These are phyloP conservation scores for Diaporthe citri DNA, from an alignment of 2,329 filamentous ascomycete species.

Conservation along the genomic window DNA sequence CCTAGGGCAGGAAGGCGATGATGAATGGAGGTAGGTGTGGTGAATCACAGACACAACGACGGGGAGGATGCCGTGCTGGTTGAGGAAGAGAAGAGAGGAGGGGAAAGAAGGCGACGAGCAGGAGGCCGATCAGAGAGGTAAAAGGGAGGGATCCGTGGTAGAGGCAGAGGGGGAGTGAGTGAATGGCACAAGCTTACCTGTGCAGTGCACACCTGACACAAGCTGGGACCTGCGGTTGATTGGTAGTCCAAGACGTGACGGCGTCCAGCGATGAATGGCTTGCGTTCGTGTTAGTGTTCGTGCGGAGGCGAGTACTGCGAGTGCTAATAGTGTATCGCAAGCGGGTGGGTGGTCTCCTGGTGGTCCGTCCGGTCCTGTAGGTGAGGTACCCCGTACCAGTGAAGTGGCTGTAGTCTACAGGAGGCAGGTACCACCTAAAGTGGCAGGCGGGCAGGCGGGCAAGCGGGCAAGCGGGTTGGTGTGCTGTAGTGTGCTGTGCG, in stretches of 20 bases:
- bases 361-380: slow-evolving; percentile 5
- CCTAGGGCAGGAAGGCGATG: slow-evolving; percentile 12
- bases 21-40: slow-evolving; percentile 20
- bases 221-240: slow-evolving; percentile 8
- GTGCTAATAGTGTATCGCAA: slow-evolving; percentile 14
- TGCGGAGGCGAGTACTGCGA: not conserved
- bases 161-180: slow-evolving; percentile 26
- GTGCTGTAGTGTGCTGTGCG: slow-evolving; percentile 4
- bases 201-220: slow-evolving; percentile 31
- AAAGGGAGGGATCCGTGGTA: slow-evolving; percentile 25
- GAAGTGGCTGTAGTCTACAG: not conserved
- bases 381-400: not conserved
- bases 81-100: slow-evolving; percentile 19
- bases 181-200: slow-evolving; percentile 30
- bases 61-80: slow-evolving; percentile 26
- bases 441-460: not conserved
- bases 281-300: slow-evolving; percentile 29
- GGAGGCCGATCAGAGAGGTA: slow-evolving; percentile 23
- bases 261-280: slow-evolving; percentile 25
- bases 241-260: slow-evolving; percentile 25
- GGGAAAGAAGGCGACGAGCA: slow-evolving; percentile 11
- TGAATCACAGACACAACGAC: slow-evolving; percentile 29
- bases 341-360: not conserved
- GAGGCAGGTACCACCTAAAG: not conserved
- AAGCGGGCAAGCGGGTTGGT: slow-evolving; percentile 20